A percentile compares a stretch with the other conserved stretches of the same genome.
Evolutionary conservation across 2,329 filamentous ascomycete genomes (phyloP).

Genomic region (Akanthomyces lecanii): DNA sequence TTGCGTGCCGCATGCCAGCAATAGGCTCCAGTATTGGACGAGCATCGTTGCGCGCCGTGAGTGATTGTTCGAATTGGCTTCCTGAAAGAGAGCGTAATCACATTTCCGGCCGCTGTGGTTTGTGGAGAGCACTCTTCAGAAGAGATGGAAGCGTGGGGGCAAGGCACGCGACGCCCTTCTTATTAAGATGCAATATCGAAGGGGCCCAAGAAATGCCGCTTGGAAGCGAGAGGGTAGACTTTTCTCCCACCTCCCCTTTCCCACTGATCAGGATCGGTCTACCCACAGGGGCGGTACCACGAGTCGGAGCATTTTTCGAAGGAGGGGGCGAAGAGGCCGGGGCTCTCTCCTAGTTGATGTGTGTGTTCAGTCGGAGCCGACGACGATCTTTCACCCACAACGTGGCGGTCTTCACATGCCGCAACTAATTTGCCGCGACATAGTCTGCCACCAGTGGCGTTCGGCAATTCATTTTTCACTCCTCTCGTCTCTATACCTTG

Average conservation of each 20-base stretch:
- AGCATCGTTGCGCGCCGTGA: neutral
- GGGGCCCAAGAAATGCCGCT: neutral
- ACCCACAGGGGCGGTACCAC: neutral
- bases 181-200: slow-evolving; percentile 2
- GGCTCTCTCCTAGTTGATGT: neutral
- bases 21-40: neutral
- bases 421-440: neutral
- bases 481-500: neutral
- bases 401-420: neutral
- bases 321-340: neutral
- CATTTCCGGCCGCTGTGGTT: neutral
- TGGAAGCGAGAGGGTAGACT: neutral
- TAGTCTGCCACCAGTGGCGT: neutral
- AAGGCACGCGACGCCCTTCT: neutral
- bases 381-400: neutral
- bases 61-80: neutral
- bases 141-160: neutral
- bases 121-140: neutral
- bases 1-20: neutral
- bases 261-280: neutral
- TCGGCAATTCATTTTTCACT: neutral
- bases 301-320: neutral
- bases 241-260: neutral
- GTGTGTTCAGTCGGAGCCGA: neutral
- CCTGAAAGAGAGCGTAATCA: neutral